phyloP scores from a whole-genome alignment of 805 yeast species.

The Kuraishia hungarica region DNA sequence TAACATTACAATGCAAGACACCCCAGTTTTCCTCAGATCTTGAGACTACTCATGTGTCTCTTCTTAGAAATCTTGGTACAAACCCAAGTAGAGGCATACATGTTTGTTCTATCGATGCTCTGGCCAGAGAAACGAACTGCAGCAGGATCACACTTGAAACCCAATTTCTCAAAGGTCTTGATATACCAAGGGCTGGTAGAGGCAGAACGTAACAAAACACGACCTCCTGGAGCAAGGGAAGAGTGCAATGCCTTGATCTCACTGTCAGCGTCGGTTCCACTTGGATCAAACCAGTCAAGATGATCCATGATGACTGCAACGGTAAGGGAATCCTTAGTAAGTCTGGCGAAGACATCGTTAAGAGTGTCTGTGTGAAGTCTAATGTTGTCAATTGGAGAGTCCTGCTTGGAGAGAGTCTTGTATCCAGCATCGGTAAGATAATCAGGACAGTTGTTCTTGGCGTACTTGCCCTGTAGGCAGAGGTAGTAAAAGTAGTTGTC shows the following conservation, averaged over 20 bases:
- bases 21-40: constrained; percentile 13
- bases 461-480: constrained; percentile 53
- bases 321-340: constrained; percentile 54
- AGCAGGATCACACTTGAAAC: constrained; percentile 62
- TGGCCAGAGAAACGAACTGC: constrained; percentile 56
- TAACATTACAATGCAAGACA: too few species aligned
- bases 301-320: constrained; percentile 85
- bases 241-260: constrained; percentile 59
- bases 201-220: constrained; percentile 73
- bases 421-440: constrained; percentile 57
- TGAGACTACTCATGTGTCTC: constrained; percentile 42
- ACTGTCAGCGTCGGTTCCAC: constrained; percentile 50
- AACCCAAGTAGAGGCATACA: constrained; percentile 88
- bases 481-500: constrained; percentile 79
- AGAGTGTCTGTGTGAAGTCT: constrained; percentile 75
- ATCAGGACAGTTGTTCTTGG: constrained; percentile 63
- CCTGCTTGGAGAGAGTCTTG: constrained; percentile 32
- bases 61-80: constrained; percentile 43
- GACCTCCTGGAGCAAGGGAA: constrained; percentile 59
- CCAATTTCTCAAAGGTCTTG: constrained; percentile 52
- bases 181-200: constrained; percentile 74
- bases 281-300: constrained; percentile 83
- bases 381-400: constrained; percentile 53
- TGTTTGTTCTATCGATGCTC: constrained; percentile 72
- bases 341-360: constrained; percentile 64